These are phyloP conservation scores for Colletotrichum destructivum DNA, from an alignment of 2,329 filamentous ascomycete genomes.

Conservation along the genomic window DNA sequence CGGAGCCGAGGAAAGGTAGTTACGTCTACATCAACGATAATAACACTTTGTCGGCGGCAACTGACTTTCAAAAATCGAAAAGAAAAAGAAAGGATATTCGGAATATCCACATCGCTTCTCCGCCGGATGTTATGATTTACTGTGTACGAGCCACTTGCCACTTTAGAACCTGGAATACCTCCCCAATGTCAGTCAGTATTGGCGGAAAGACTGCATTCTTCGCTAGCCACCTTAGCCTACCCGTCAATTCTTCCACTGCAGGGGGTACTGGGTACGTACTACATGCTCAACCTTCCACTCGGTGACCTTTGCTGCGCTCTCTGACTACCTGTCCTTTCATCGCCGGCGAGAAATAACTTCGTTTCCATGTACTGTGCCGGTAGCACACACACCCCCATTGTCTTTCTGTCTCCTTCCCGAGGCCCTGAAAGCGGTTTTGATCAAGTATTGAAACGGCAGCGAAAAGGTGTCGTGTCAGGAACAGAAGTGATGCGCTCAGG, in stretches of 20 bases:
- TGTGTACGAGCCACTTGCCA: slow-evolving; percentile 26
- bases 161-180: slow-evolving; percentile 16
- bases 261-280: slow-evolving; percentile 32
- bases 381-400: too few relatives aligned
- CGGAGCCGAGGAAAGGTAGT: background rate
- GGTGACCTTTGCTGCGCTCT: background rate
- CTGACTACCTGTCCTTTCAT: background rate
- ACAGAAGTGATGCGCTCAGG: too few relatives aligned
- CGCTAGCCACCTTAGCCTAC: slow-evolving; percentile 41
- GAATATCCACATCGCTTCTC: slow-evolving; percentile 6
- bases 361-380: too few relatives aligned
- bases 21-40: background rate
- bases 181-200: slow-evolving; percentile 8
- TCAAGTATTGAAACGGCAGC: too few relatives aligned
- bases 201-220: slow-evolving; percentile 31
- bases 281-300: background rate
- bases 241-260: slow-evolving; percentile 36
- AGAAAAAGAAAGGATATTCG: too few relatives aligned
- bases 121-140: slow-evolving; percentile 12
- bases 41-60: background rate
- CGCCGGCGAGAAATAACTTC: background rate
- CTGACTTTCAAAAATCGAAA: background rate
- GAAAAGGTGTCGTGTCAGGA: too few relatives aligned
- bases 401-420: too few relatives aligned
- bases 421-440: too few relatives aligned